These are phyloP conservation scores for Populus davidiana DNA, from an alignment of 345 rosid species.

Conservation along the genomic window DNA sequence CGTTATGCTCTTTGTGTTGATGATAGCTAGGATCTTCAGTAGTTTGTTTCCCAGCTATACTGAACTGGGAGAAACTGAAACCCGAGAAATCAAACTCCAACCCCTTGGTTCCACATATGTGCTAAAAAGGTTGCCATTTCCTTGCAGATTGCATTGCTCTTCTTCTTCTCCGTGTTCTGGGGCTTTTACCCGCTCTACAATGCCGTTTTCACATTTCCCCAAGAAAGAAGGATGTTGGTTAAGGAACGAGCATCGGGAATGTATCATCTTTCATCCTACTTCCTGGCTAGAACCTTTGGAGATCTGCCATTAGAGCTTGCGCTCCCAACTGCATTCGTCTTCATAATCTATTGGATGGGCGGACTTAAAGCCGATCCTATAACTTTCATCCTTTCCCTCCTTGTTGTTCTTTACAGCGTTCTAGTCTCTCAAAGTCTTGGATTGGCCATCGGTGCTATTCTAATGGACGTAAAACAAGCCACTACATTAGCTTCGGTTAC, in stretches of 20 bases:
- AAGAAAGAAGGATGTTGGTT: slow-evolving; percentile 80
- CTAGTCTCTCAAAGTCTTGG: slow-evolving; percentile 96
- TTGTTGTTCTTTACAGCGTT: slow-evolving; percentile 83
- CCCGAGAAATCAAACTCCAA: slow-evolving; percentile 13
- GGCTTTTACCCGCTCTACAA: slow-evolving; percentile 98
- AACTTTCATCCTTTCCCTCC: slow-evolving; percentile 77
- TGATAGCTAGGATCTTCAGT: background rate
- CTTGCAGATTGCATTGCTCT: slow-evolving; percentile 85
- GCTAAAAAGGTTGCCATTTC: slow-evolving; percentile 16
- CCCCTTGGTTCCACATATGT: background rate
- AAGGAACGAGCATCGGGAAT: slow-evolving; percentile 91
- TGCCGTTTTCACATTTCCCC: slow-evolving; percentile 96
- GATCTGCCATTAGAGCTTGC: slow-evolving; percentile 94
- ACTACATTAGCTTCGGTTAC: slow-evolving; percentile 95
- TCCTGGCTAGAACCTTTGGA: slow-evolving; percentile 81
- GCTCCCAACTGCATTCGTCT: slow-evolving; percentile 88
- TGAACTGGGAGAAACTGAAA: background rate
- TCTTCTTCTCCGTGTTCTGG: slow-evolving; percentile 99
- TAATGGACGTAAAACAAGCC: slow-evolving; percentile 96
- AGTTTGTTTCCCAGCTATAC: background rate
- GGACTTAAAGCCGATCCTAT: slow-evolving; percentile 83
- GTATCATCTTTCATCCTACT: slow-evolving; percentile 96
- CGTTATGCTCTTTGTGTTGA: background rate
- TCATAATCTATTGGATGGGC: slow-evolving; percentile 99
- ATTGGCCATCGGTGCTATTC: slow-evolving; percentile 88